phyloP scores from a whole-genome alignment of 1,139 yeast species.

The Candida glucosophila region DNA sequence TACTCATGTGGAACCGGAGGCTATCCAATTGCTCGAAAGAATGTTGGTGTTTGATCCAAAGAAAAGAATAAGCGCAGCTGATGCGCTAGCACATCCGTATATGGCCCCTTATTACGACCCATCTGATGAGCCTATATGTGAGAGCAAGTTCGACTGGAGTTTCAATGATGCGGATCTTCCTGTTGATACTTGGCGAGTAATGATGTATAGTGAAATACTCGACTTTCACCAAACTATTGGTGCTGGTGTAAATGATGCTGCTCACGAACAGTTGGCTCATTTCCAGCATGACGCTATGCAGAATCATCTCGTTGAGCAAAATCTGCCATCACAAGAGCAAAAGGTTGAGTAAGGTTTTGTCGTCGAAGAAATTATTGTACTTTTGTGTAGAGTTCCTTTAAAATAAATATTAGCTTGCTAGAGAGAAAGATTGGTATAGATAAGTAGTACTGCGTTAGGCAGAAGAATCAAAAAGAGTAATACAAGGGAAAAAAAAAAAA shows the following conservation, averaged over 20 bases:
- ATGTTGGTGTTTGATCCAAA: slow-evolving; percentile 95
- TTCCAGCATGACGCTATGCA: slow-evolving; percentile 25
- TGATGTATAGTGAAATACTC: slow-evolving; percentile 96
- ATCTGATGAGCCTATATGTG: slow-evolving; percentile 93
- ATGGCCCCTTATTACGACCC: slow-evolving; percentile 98
- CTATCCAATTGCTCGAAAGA: slow-evolving; percentile 77
- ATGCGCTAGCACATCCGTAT: slow-evolving; percentile 85
- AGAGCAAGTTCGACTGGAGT: slow-evolving; percentile 93
- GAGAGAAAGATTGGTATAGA: no score
- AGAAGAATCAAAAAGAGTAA: no score
- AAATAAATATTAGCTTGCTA: no score
- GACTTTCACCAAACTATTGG: slow-evolving; percentile 83
- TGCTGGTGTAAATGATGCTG: slow-evolving; percentile 8
- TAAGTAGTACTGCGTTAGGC: no score
- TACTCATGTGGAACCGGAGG: slow-evolving; percentile 81
- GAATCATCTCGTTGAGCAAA: slow-evolving; percentile 13
- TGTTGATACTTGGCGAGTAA: slow-evolving; percentile 96
- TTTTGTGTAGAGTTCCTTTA: no score
- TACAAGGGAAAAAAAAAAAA: no score
- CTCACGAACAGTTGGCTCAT: slow-evolving; percentile 21
- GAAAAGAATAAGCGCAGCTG: slow-evolving; percentile 86
- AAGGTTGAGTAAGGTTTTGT: no score
- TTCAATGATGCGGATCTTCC: slow-evolving; percentile 97
- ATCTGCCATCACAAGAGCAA: slow-evolving; percentile 7
- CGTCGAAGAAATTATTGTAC: no score